These are phyloP conservation scores for Candida orba DNA, from an alignment of 805 yeast species.

Conservation along the genomic window DNA sequence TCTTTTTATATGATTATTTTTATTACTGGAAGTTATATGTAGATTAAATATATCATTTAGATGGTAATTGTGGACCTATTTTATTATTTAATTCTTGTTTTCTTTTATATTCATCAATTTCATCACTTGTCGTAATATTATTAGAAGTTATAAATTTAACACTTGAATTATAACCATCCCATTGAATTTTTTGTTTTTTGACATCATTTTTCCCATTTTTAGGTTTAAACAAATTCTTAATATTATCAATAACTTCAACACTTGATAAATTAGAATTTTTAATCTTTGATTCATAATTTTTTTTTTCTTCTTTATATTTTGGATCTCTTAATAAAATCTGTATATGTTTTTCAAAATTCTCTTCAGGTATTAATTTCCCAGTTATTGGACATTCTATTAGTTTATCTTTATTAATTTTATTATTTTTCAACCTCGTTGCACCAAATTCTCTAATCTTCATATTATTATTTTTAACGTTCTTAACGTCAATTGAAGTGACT, in stretches of 20 bases:
- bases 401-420: constrained; percentile 24
- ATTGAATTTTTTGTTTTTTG: constrained; percentile 24
- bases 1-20: no score
- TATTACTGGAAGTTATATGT: no score
- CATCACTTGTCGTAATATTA: constrained; percentile 17
- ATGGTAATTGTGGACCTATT: constrained; percentile 2
- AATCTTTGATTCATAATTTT: constrained; percentile 49
- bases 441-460: constrained; percentile 68
- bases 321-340: constrained; percentile 71
- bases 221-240: constrained; percentile 37
- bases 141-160: constrained; percentile 17
- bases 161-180: constrained; percentile 30
- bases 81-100: constrained; percentile 7
- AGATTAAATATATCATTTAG: not conserved
- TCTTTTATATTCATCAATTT: constrained; percentile 19
- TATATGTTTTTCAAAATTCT: constrained; percentile 64
- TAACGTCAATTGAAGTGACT: constrained; percentile 15
- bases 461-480: constrained; percentile 2
- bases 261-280: constrained; percentile 41
- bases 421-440: constrained; percentile 45
- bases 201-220: constrained; percentile 4
- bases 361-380: constrained; percentile 60
- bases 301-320: constrained; percentile 59
- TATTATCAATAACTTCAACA: constrained; percentile 56
- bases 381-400: constrained; percentile 75